These are phyloP conservation scores for Microcos paniculata DNA, from an alignment of 345 rosid species.

Conservation along the genomic window DNA sequence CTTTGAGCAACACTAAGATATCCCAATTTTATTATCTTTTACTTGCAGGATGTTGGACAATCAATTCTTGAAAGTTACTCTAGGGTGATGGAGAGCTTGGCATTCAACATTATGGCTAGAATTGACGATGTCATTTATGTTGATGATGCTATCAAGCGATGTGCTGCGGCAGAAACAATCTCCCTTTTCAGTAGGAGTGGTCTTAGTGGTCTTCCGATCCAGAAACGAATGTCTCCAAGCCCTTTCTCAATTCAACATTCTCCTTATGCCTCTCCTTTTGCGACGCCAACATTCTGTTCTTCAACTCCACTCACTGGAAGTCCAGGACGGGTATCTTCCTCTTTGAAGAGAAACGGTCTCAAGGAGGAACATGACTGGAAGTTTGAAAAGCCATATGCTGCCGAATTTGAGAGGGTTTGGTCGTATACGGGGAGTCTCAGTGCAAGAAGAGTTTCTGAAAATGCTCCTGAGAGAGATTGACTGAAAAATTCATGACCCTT, in stretches of 20 bases:
- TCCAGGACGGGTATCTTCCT: slow-evolving; percentile 51
- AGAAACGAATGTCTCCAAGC: slow-evolving; percentile 72
- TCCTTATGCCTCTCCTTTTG: slow-evolving; percentile 69
- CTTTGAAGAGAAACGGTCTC: slow-evolving; percentile 32
- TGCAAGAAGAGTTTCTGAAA: slow-evolving; percentile 60
- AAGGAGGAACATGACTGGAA: slow-evolving; percentile 47
- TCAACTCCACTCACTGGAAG: slow-evolving; percentile 55
- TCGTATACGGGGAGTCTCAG: slow-evolving; percentile 75
- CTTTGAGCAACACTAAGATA: neutral
- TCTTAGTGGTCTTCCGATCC: slow-evolving; percentile 58
- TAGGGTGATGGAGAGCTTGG: slow-evolving; percentile 97
- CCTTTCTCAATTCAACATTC: slow-evolving; percentile 67
- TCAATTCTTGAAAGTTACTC: slow-evolving; percentile 97
- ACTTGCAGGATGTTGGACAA: slow-evolving; percentile 90
- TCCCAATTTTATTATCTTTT: neutral
- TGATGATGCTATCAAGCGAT: slow-evolving; percentile 65
- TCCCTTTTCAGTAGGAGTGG: slow-evolving; percentile 68
- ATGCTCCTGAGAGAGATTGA: slow-evolving; percentile 89
- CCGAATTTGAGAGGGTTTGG: slow-evolving; percentile 69
- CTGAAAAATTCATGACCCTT: neutral
- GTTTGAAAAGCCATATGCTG: slow-evolving; percentile 28
- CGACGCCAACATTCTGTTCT: slow-evolving; percentile 63
- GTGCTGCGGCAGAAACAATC: slow-evolving; percentile 56
- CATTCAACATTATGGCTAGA: slow-evolving; percentile 97
- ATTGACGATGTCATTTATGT: slow-evolving; percentile 92